Evolutionary conservation across 345 rosid genomes (phyloP), one percentile per base, ranked within the genome.

Genomic region (Linum tenue): DNA sequence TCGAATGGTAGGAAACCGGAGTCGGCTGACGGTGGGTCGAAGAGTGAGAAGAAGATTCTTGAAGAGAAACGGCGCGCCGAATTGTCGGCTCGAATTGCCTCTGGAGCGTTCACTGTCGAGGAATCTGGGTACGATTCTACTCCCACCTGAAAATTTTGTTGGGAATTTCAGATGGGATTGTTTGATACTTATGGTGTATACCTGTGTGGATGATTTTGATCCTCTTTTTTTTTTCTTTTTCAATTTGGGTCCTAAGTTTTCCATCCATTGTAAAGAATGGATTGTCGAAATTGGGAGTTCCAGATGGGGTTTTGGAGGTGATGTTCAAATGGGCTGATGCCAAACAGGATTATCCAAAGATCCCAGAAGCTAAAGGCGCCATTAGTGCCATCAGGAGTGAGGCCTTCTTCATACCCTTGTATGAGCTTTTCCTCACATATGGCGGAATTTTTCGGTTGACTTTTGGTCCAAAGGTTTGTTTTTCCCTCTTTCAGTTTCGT

Each of bases 381-480:
- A 55, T 86, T 43, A 76, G 72, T 22, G 89, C 97, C 44, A 69
- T 92, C n/a, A 81, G 87, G 1, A 88, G 79, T 56, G 96, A 88
- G 78, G 86, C 98, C 63, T 92, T 92, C 81, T 92, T 92, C 77
- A 78, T 92, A 50, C 96, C 98, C 70, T 72, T 92, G 64, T 86
- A 92, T 63, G 89, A 88, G 81, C 91, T 92, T 67, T 88, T 82
- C 76, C 94, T 92, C 78, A 83, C 86, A 6, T 92, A 92, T 73
- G 98, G 98, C 73, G 97, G 96, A 15, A 90, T 90, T 69, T 92
- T 92, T 80, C 81, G 97, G 79, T 73, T 92, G 75, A 85, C 75
- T 62, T 84, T 92, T 84, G 98, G 98, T 16, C 98, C 97, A 57
- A 92, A 92, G 98, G 98, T 89, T 75, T 75, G 79, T 63, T 72